Base-by-base conservation (phyloP, 129 eudicot species). In the Daucus carota region DNA sequence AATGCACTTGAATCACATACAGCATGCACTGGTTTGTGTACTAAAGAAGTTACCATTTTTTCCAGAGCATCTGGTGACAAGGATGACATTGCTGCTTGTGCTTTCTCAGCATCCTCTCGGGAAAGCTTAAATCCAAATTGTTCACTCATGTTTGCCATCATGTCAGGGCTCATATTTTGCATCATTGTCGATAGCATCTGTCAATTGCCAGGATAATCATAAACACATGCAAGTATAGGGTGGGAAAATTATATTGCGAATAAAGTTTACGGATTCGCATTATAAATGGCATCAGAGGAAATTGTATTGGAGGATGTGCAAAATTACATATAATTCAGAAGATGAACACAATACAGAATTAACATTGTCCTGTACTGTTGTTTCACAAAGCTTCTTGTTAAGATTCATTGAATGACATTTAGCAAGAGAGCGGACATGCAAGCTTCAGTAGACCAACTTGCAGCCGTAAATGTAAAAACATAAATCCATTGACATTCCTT, bases 11-110 rank as follows among this genome's bases (percentile, higher is more conserved):
- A 14, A 14, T 22, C 29, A 3, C 16, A 20, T 34, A 26, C 38
- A 28, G 31, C 2, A 11, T 24, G 22, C 20, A 24, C 16, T 26
- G 54, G 24, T 34, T 24, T 26, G 28, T 42, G 38, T 13, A 15
- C 74, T n/a, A 9, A 33, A 73, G 76, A 66, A 79, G 18, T 69
- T 92, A 95, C 99, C 96, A 95, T 83, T 82, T 67, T 89, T 75
- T 95, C 97, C 76, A 95, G 82, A 70, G 80, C 86, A 34, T 95
- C 97, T 68, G 96, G 99, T 63, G 99, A 82, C 82, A 95, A 78
- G 68, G 97, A 92, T 26, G 99, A 85, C 99, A 95, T 95, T 63
- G 97, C 97, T 75, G 92, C 94, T 77, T 92, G 97, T 78, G 97
- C 99, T 85, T 82, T 91, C 76, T 87, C 97, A 2, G 99, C 99